These are phyloP conservation scores for Leucosporidium scottii DNA, from an alignment of 768 basidiomycete genomes.

Conservation along the genomic window DNA sequence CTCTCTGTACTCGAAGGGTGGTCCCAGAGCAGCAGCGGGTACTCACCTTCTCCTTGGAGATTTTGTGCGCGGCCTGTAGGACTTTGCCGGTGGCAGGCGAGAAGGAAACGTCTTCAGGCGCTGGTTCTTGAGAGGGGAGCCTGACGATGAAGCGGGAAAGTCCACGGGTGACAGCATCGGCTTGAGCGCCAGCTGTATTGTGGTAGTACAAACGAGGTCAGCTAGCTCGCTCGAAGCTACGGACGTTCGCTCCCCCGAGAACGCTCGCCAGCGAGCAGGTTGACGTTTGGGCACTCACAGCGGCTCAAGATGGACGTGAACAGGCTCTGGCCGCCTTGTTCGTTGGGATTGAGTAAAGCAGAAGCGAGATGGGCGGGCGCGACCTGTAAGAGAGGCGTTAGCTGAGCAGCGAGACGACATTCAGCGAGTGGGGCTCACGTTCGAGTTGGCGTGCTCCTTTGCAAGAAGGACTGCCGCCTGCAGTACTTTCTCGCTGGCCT, in stretches of 20 bases:
- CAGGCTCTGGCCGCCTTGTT: conserved; percentile 1
- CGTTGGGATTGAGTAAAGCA: conserved; percentile 63
- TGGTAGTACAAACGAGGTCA: conserved; percentile 56
- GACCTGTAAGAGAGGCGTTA: conserved; percentile 21
- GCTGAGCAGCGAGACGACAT: conserved; percentile 16
- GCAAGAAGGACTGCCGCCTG: conserved; percentile 12
- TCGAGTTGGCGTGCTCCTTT: conserved; percentile 20
- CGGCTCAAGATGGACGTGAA: not conserved
- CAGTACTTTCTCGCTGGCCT: not conserved
- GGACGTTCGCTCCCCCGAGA: conserved; percentile 9
- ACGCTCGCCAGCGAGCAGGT: conserved; percentile 3
- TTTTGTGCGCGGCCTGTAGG: conserved; percentile 63
- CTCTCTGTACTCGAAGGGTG: not conserved
- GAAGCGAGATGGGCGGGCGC: conserved; percentile 72
- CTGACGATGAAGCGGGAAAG: conserved; percentile 72
- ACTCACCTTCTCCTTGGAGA: conserved; percentile 56
- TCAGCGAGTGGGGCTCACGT: conserved; percentile 55
- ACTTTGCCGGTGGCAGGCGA: conserved; percentile 56
- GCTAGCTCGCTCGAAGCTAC: conserved; percentile 57
- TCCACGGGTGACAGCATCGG: conserved; percentile 56
- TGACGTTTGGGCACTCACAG: conserved; percentile 19
- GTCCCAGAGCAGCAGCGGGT: not conserved
- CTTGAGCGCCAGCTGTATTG: conserved; percentile 70
- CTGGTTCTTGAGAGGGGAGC: conserved; percentile 72
- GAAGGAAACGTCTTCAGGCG: conserved; percentile 71